These are phyloP conservation scores for Leptographium wingfieldii DNA, from an alignment of 2,329 filamentous ascomycete species.

Conservation along the genomic window DNA sequence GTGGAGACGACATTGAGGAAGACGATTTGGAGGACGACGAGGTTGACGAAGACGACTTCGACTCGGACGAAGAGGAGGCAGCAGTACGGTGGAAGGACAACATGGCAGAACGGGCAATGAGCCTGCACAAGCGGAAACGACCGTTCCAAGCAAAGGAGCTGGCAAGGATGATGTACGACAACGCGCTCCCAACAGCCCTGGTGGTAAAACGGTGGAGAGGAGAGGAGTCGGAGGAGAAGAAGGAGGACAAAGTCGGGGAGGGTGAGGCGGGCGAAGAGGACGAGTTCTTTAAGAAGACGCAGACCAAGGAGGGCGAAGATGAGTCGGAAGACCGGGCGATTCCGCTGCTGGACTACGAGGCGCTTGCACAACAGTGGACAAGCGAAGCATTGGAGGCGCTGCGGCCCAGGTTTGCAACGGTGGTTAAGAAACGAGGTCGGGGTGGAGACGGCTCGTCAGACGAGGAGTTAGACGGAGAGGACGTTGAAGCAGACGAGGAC, in stretches of 20 bases:
- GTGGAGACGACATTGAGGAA: slow-evolving; percentile 35
- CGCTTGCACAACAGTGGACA: slow-evolving; percentile 76
- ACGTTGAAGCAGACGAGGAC: slow-evolving; percentile 31
- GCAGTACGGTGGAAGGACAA: slow-evolving; percentile 80
- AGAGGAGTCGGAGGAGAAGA: slow-evolving; percentile 41
- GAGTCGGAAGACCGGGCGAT: slow-evolving; percentile 66
- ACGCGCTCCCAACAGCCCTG: slow-evolving; percentile 59
- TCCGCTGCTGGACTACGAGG: slow-evolving; percentile 66
- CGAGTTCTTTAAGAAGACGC: slow-evolving; percentile 54
- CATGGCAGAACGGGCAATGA: slow-evolving; percentile 60
- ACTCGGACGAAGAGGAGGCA: slow-evolving; percentile 55
- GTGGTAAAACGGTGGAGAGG: slow-evolving; percentile 73
- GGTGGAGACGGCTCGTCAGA: slow-evolving; percentile 44
- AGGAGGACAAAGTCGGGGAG: slow-evolving; percentile 40
- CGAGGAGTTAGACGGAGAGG: slow-evolving; percentile 56
- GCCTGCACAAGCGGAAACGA: slow-evolving; percentile 55
- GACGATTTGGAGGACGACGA: slow-evolving; percentile 35
- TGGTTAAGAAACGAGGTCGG: slow-evolving; percentile 20
- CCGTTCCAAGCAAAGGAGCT: slow-evolving; percentile 72
- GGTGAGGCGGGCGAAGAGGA: slow-evolving; percentile 38
- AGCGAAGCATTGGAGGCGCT: slow-evolving; percentile 65
- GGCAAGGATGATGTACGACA: slow-evolving; percentile 79
- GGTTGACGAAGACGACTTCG: slow-evolving; percentile 38
- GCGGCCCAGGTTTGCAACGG: slow-evolving; percentile 60
- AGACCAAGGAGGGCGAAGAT: slow-evolving; percentile 53